phyloP scores from a whole-genome alignment of 352 stramenopile genomes.

The Pythium insidiosum region DNA sequence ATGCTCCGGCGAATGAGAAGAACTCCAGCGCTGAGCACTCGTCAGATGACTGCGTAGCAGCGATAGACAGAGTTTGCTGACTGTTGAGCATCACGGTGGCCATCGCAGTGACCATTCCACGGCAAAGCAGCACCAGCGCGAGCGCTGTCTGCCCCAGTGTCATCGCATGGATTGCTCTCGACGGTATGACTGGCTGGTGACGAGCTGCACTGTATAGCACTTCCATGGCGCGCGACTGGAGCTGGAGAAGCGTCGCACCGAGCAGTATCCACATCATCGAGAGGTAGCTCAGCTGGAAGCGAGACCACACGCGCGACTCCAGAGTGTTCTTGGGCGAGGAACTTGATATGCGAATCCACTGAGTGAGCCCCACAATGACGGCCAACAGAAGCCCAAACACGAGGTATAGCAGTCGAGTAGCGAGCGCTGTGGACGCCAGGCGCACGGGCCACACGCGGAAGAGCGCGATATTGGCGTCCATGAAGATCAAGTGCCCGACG shows the following conservation, averaged over 20 bases:
- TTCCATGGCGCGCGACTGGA: neutral
- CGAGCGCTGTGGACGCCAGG: neutral
- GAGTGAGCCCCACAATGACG: neutral
- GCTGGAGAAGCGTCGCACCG: constrained; percentile 8
- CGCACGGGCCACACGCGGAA: constrained; percentile 9
- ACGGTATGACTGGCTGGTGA: too few relatives aligned
- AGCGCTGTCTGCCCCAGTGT: constrained; percentile 1
- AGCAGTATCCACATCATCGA: constrained; percentile 11
- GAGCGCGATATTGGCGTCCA: constrained; percentile 10
- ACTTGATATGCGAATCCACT: neutral
- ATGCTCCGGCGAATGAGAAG: too few relatives aligned
- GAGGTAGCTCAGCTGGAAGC: constrained; percentile 4
- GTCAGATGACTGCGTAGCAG: neutral
- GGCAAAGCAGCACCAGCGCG: constrained; percentile 5
- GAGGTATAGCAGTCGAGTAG: neutral
- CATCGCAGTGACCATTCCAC: constrained; percentile 1
- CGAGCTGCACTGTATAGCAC: constrained; percentile 9
- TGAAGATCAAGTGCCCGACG: constrained; percentile 5
- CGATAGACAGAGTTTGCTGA: neutral
- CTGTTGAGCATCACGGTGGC: neutral
- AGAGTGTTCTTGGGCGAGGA: too few relatives aligned
- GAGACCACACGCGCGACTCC: neutral
- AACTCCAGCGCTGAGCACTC: too few relatives aligned
- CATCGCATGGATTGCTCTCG: constrained; percentile 1
- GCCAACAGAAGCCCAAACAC: neutral